These are phyloP conservation scores for Crithidia thermophila DNA, from an alignment of 208 protist genomes.

Conservation along the genomic window DNA sequence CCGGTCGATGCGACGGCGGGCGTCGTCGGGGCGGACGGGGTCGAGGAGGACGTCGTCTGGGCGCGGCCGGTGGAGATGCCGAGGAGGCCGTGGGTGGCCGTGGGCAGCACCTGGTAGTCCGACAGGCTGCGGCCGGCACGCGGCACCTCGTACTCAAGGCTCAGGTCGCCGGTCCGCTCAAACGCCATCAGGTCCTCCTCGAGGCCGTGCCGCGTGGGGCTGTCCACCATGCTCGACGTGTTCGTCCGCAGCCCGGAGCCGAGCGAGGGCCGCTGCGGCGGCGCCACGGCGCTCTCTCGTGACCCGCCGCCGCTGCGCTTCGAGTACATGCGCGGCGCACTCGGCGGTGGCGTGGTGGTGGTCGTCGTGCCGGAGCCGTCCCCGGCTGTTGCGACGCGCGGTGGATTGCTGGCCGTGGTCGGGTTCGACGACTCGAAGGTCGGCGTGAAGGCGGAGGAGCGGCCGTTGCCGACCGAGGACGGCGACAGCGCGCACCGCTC, in stretches of 20 bases:
- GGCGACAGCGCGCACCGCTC: constrained; percentile 10
- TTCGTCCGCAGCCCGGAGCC: constrained; percentile 1
- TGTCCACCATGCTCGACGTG: neutral
- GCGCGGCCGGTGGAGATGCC: neutral
- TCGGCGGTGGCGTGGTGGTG: constrained; percentile 1
- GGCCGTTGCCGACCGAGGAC: neutral
- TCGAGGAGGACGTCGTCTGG: too few species aligned
- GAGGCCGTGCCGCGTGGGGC: neutral
- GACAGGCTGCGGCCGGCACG: neutral
- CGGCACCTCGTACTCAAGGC: neutral
- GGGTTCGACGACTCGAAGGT: constrained; percentile 1
- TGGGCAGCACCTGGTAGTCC: neutral
- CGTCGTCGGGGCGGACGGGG: neutral
- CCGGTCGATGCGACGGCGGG: neutral
- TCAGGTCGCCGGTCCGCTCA: neutral
- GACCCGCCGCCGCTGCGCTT: constrained; percentile 3
- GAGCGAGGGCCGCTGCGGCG: neutral
- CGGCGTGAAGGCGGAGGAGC: constrained; percentile 12
- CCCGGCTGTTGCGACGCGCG: too few species aligned
- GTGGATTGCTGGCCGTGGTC: neutral
- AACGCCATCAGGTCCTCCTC: neutral
- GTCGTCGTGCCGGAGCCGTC: too few species aligned
- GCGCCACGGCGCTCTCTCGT: constrained; percentile 6
- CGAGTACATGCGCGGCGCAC: constrained; percentile 12
- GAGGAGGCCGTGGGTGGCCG: neutral